phyloP scores from a whole-genome alignment of 2,329 filamentous ascomycete genomes.

The Graphilbum ipis-grandicollis region DNA sequence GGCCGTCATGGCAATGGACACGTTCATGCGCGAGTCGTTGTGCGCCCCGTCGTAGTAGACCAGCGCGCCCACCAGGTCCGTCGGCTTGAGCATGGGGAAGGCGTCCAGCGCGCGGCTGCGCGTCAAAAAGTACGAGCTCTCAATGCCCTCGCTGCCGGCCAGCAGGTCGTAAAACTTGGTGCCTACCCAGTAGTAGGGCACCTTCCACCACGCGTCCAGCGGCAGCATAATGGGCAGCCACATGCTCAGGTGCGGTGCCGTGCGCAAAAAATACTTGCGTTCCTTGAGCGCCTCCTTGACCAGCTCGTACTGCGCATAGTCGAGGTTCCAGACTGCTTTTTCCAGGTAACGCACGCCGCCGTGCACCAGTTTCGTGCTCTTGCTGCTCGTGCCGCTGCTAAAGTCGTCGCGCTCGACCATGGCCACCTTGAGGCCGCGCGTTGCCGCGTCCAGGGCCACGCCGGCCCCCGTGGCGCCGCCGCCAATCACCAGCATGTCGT shows the following conservation, averaged over 20 bases:
- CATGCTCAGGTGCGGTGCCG: slow-evolving; percentile 63
- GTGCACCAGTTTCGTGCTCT: slow-evolving; percentile 77
- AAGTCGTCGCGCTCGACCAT: slow-evolving; percentile 75
- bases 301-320: slow-evolving; percentile 67
- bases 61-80: slow-evolving; percentile 57
- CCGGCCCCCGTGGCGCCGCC: slow-evolving; percentile 66
- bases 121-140: slow-evolving; percentile 67
- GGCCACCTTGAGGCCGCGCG: slow-evolving; percentile 62
- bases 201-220: slow-evolving; percentile 69
- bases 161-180: slow-evolving; percentile 69
- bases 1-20: slow-evolving; percentile 65
- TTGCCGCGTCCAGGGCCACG: slow-evolving; percentile 67
- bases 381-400: slow-evolving; percentile 64
- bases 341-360: slow-evolving; percentile 73
- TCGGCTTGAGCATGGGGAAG: slow-evolving; percentile 62
- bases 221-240: slow-evolving; percentile 76
- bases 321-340: slow-evolving; percentile 72
- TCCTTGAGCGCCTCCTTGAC: slow-evolving; percentile 71
- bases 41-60: slow-evolving; percentile 81
- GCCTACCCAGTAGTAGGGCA: slow-evolving; percentile 53
- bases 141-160: slow-evolving; percentile 65
- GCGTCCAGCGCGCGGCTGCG: slow-evolving; percentile 60
- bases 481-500: slow-evolving; percentile 65
- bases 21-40: slow-evolving; percentile 79
- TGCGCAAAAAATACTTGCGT: slow-evolving; percentile 68